Percentiles rank a stretch among this genome's conserved stretches.
Conservation (phyloP, 129 eudicot genomes). For the Glebionis coronaria region DNA sequence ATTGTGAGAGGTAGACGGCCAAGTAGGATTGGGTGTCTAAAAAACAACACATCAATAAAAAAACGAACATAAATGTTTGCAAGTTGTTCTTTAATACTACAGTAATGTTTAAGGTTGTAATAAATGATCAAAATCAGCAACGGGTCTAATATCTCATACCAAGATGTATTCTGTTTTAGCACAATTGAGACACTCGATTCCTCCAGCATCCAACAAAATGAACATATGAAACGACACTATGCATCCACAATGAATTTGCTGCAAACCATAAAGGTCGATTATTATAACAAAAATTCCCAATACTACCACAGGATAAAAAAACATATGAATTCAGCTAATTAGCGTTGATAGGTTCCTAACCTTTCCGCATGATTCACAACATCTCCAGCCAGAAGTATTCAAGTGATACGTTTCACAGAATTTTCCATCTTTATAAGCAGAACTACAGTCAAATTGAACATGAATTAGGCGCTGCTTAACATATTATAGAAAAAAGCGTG, state of each 20-base stretch:
- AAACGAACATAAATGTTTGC: not conserved
- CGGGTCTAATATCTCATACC: slow-evolving; percentile 43
- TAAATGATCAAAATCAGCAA: slow-evolving; percentile 9
- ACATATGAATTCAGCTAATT: not conserved
- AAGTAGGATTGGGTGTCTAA: slow-evolving; percentile 86
- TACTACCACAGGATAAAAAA: slow-evolving; percentile 6
- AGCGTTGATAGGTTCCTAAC: slow-evolving; percentile 32
- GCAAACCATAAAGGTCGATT: slow-evolving; percentile 21
- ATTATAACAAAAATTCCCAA: not conserved
- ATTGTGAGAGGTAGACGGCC: slow-evolving; percentile 62
- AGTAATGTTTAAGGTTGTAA: no score
- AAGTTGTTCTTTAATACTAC: no score
- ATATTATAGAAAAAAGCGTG: not conserved
- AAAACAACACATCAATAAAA: slow-evolving; percentile 3
- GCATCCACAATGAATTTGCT: slow-evolving; percentile 93
- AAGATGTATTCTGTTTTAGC: slow-evolving; percentile 61
- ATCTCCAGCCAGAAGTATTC: slow-evolving; percentile 82
- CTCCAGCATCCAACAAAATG: slow-evolving; percentile 85
- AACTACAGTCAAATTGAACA: slow-evolving; percentile 39
- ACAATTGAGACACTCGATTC: slow-evolving; percentile 76
- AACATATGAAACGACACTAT: slow-evolving; percentile 84
- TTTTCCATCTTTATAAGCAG: slow-evolving; percentile 68
- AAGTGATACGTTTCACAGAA: slow-evolving; percentile 78
- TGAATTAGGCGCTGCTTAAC: slow-evolving; percentile 8
- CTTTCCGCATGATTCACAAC: slow-evolving; percentile 85